Conservation (phyloP, 2,329 filamentous ascomycete genomes). For the Ceratocystis cubensis region DNA sequence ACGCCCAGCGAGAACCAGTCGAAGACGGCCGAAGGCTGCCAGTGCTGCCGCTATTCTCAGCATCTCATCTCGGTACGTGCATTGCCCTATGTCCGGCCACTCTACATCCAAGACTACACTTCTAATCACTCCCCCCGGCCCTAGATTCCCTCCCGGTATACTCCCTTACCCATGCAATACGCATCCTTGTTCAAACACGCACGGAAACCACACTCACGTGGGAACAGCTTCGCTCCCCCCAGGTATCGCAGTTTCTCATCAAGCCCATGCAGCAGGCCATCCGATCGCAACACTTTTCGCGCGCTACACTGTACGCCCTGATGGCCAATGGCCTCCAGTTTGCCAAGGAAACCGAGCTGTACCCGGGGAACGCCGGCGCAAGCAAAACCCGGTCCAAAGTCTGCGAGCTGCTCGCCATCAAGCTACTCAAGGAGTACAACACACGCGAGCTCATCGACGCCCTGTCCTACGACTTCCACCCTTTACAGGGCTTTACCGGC, state of each 20-base stretch:
- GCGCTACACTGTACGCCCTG: constrained; percentile 76
- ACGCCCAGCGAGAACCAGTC: constrained; percentile 19
- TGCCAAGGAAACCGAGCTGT: constrained; percentile 68
- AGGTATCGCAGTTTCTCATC: constrained; percentile 87
- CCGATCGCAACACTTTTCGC: constrained; percentile 66
- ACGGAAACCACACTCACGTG: constrained; percentile 88
- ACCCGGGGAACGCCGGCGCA: constrained; percentile 71
- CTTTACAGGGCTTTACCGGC: constrained; percentile 63
- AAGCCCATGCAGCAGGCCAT: constrained; percentile 93
- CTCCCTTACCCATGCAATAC: constrained; percentile 78
- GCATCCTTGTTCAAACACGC: constrained; percentile 67
- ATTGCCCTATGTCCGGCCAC: neutral
- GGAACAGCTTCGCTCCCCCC: constrained; percentile 91
- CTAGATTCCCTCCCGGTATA: constrained; percentile 78
- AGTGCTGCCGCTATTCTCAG: constrained; percentile 65
- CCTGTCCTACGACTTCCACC: constrained; percentile 88
- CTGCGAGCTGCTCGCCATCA: constrained; percentile 81
- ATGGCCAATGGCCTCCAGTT: constrained; percentile 94
- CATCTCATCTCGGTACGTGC: constrained; percentile 56
- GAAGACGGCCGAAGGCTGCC: constrained; percentile 26
- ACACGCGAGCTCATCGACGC: constrained; percentile 88
- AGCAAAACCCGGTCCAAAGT: constrained; percentile 76
- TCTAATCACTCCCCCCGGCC: constrained; percentile 11
- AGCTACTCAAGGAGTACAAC: constrained; percentile 76
- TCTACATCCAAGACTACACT: neutral